Percentiles rank a stretch among this genome's conserved stretches.
Evolutionary conservation across 495 filamentous ascomycete genomes (phyloP).

Genomic region (Oleoguttula mirabilis): DNA sequence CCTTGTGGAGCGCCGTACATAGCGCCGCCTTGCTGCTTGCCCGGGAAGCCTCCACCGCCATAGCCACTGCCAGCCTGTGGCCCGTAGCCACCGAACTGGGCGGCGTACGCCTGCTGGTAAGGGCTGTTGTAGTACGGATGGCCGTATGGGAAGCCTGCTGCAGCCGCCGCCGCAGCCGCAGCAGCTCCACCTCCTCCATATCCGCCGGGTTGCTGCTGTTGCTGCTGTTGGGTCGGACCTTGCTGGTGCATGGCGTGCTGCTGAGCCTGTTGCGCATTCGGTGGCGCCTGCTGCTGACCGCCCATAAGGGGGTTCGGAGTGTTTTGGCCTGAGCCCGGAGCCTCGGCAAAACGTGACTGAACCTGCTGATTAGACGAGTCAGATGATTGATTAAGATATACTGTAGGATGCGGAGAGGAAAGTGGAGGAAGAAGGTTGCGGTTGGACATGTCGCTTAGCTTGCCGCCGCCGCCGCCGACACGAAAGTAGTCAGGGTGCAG

Average conservation of each 20-base stretch:
- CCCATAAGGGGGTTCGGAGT: conserved; percentile 75
- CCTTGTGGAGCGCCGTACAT: conserved; percentile 68
- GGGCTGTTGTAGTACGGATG: conserved; percentile 74
- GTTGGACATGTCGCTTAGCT: no score
- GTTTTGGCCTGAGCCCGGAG: conserved; percentile 72
- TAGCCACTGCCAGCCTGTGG: conserved; percentile 49
- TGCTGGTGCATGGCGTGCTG: conserved; percentile 29
- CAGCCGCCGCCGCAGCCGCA: conserved; percentile 28
- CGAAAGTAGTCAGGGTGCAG: no score
- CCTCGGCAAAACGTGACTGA: conserved; percentile 62
- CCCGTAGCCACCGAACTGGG: conserved; percentile 49
- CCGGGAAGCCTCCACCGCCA: conserved; percentile 35
- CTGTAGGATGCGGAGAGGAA: not conserved
- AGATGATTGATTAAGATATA: conserved; percentile 4
- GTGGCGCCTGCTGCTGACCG: conserved; percentile 46
- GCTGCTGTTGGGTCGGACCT: conserved; percentile 43
- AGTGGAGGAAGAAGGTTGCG: no score
- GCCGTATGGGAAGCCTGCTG: conserved; percentile 47
- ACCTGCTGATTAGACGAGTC: conserved; percentile 34
- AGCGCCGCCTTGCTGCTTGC: conserved; percentile 53
- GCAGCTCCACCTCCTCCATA: not conserved
- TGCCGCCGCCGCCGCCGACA: no score
- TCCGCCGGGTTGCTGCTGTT: conserved; percentile 34
- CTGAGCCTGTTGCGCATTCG: conserved; percentile 43
- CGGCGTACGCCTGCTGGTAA: conserved; percentile 71